phyloP scores from a whole-genome alignment of 2,329 filamentous ascomycete species.

The Hypoxylon sp. region DNA sequence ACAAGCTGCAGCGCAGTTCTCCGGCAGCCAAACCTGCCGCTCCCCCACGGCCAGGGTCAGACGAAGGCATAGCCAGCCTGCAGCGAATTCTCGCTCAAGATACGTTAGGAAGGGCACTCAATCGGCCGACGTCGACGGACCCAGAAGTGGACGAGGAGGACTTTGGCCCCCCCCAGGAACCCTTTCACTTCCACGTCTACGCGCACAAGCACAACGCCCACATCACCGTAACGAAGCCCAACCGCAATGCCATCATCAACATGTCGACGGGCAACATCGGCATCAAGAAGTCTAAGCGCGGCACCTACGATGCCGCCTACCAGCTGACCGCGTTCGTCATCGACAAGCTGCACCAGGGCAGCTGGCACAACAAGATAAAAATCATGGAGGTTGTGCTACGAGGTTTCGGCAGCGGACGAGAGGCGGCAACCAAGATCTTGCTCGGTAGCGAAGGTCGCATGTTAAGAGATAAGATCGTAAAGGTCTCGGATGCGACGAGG shows the following conservation, averaged over 20 bases:
- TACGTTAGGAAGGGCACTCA: slow-evolving; percentile 32
- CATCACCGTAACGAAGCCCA: slow-evolving; percentile 85
- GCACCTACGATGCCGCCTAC: slow-evolving; percentile 89
- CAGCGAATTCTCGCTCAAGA: slow-evolving; percentile 32
- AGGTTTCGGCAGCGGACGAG: slow-evolving; percentile 86
- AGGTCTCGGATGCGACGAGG: slow-evolving; percentile 84
- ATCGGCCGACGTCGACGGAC: slow-evolving; percentile 29
- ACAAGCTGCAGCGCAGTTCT: background rate
- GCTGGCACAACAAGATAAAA: slow-evolving; percentile 77
- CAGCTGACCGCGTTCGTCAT: slow-evolving; percentile 87
- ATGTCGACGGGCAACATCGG: slow-evolving; percentile 87
- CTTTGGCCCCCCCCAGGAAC: slow-evolving; percentile 55
- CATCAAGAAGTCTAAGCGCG: slow-evolving; percentile 83
- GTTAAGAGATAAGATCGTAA: slow-evolving; percentile 76
- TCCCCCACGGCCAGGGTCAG: background rate
- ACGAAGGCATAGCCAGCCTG: slow-evolving; percentile 13
- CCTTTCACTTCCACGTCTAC: slow-evolving; percentile 88
- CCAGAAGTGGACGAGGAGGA: slow-evolving; percentile 46
- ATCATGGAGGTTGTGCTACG: slow-evolving; percentile 81
- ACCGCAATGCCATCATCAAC: slow-evolving; percentile 79
- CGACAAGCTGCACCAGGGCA: slow-evolving; percentile 82
- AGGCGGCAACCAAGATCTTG: slow-evolving; percentile 88
- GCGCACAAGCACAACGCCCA: slow-evolving; percentile 94
- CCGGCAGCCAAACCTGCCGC: slow-evolving; percentile 2
- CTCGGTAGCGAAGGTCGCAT: slow-evolving; percentile 83